These are phyloP conservation scores for Castanospermum australe DNA, from an alignment of 306 rosid species.

Conservation along the genomic window DNA sequence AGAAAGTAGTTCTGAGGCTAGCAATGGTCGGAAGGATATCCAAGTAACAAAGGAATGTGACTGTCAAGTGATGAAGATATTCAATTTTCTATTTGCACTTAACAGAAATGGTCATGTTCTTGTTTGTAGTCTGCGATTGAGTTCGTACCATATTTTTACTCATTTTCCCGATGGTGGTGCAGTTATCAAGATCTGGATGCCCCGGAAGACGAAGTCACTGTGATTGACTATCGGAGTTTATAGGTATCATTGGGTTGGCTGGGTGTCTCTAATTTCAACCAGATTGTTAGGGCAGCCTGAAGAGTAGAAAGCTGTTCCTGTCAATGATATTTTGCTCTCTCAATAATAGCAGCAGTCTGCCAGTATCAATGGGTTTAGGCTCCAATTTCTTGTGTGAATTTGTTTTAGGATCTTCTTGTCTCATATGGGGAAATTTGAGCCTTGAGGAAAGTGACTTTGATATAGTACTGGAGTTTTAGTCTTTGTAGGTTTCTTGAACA, in stretches of 20 bases:
- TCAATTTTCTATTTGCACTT: not conserved
- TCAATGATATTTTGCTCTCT: not conserved
- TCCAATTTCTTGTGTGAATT: conserved; percentile 3
- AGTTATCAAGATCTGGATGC: conserved; percentile 81
- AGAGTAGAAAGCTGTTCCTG: not conserved
- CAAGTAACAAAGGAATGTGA: not conserved
- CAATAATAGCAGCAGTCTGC: not conserved
- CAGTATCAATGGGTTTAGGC: conserved; percentile 19
- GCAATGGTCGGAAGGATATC: not conserved
- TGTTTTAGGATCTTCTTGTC: conserved; percentile 1
- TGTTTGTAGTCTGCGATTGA: not conserved
- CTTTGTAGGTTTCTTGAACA: conserved; percentile 23
- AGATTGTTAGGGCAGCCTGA: not conserved
- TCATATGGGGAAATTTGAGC: not conserved
- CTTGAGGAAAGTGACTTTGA: not conserved
- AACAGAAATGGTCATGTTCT: not conserved
- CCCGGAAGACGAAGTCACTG: conserved; percentile 72
- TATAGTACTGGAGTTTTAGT: not conserved
- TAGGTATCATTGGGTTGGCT: conserved; percentile 25
- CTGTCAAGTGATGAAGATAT: not conserved
- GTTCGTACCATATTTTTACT: not conserved
- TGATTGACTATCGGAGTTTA: conserved; percentile 76
- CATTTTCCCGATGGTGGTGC: conserved; percentile 21
- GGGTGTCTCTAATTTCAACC: not conserved
- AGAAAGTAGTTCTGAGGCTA: not conserved